A percentile compares a stretch with the other conserved stretches of the same genome.
Conservation (phyloP, 2,329 filamentous ascomycete species). For the Claviceps sp. region DNA sequence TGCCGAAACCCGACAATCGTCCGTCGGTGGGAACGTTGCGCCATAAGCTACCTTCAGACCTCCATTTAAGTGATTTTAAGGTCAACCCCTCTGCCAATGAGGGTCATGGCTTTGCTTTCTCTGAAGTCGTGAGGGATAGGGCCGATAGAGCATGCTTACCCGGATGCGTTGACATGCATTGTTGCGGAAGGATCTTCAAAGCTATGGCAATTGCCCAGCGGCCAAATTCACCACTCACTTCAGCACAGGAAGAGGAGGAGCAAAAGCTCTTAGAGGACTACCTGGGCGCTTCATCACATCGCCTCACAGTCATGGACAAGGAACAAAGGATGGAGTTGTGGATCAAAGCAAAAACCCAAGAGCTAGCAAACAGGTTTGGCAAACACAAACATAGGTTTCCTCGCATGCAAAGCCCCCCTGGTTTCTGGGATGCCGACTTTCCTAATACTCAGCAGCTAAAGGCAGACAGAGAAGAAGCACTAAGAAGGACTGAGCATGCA, state of each 20-base stretch:
- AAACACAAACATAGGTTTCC: conserved; percentile 66
- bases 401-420: conserved; percentile 61
- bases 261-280: conserved; percentile 40
- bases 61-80: conserved; percentile 64
- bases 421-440: conserved; percentile 86
- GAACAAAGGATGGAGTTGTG: conserved; percentile 54
- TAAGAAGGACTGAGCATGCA: conserved; percentile 46
- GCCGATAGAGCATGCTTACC: conserved; percentile 56
- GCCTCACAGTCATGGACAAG: conserved; percentile 41
- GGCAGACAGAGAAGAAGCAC: conserved; percentile 50
- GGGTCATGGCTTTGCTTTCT: conserved; percentile 58
- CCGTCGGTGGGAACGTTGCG: conserved; percentile 32
- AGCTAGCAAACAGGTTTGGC: conserved; percentile 62
- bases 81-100: conserved; percentile 62
- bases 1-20: not conserved
- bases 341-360: conserved; percentile 60
- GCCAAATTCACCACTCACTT: conserved; percentile 22
- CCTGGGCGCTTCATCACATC: conserved; percentile 45
- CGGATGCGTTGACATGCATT: conserved; percentile 62
- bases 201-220: conserved; percentile 46
- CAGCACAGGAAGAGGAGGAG: conserved; percentile 27
- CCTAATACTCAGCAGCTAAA: conserved; percentile 72
- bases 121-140: conserved; percentile 59
- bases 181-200: conserved; percentile 61
- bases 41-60: conserved; percentile 37